Evolutionary conservation across 148 eudicot species (phyloP), one percentile per base, ranked within the genome.

Genomic region (Rhododendron williamsianum): DNA sequence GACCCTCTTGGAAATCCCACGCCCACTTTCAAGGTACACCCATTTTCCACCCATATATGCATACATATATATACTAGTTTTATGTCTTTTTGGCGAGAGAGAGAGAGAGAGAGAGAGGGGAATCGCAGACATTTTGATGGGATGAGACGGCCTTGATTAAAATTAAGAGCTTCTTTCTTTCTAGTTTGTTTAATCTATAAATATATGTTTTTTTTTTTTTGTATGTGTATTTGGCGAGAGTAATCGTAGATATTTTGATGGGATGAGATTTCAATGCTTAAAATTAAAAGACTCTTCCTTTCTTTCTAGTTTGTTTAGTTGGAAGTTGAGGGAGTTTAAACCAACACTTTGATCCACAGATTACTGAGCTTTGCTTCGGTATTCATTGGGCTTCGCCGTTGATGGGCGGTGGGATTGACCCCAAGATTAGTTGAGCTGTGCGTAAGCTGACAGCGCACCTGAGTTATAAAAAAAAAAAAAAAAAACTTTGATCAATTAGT

Each of bases 1-100:
- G 94, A 95, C 85, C 96, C 95, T 87, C 71, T 54, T 25, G 95
- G 93, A 43, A 90, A 91, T 38, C 91, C 91, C 60, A 54, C 82
- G 33, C 90, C 95, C 56, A 90, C 95, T 84, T 96, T 90, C 83
- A 91, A 88, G 99, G 98, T 65, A 35, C 33, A 69, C 43, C n/a
- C 13, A 16, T 15, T n/a, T 71, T 10, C 19, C 7, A 56, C 63
- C 3, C 38, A 7, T 88, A 1, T 41, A 41, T 49, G 46, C 25
- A 33, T 77, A n/a, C 8, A 38, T 19, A 27, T 0, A 52, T 5
- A 18, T 6, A 30, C 2, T 49, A 49, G 52, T 11, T 49, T 11
- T 49, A 9, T 10, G 52, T 49, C 13, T 51, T 11, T 51, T 51
- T 51, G 56, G 18, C 2, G 56, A 13, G 3, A 3, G 56, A 2